Conservation (phyloP, 2,329 filamentous ascomycete genomes). For the Clarireedia paspali region DNA sequence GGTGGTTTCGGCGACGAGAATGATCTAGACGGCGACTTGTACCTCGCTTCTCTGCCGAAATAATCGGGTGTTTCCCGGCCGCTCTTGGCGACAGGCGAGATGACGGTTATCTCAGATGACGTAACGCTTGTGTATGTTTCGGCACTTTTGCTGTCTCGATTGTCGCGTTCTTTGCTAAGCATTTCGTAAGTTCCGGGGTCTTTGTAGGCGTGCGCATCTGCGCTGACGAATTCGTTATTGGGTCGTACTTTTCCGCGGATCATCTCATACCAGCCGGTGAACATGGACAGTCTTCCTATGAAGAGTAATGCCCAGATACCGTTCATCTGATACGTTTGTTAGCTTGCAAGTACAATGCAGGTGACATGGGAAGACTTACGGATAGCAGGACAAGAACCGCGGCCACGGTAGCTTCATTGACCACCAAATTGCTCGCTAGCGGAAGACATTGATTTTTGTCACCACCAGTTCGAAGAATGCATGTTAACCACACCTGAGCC, state of each 20-base stretch:
- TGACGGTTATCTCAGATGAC: slow-evolving; percentile 14
- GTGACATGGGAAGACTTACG: slow-evolving; percentile 41
- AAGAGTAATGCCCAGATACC: slow-evolving; percentile 81
- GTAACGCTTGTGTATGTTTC: slow-evolving; percentile 18
- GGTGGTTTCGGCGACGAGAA: slow-evolving; percentile 41
- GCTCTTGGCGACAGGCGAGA: slow-evolving; percentile 21
- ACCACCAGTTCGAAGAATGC: slow-evolving; percentile 51
- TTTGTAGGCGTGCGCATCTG: slow-evolving; percentile 59
- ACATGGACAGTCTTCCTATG: slow-evolving; percentile 76
- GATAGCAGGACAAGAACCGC: slow-evolving; percentile 78
- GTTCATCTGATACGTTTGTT: slow-evolving; percentile 49
- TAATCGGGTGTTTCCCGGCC: slow-evolving; percentile 30
- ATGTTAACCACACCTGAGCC: slow-evolving; percentile 60
- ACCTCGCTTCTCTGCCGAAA: slow-evolving; percentile 37
- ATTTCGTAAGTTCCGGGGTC: slow-evolving; percentile 72
- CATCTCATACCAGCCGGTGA: slow-evolving; percentile 72
- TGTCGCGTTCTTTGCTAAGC: slow-evolving; percentile 43
- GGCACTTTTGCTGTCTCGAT: slow-evolving; percentile 21
- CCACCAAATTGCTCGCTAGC: slow-evolving; percentile 52
- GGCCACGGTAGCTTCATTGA: slow-evolving; percentile 69
- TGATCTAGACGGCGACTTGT: slow-evolving; percentile 38
- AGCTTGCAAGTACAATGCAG: not conserved
- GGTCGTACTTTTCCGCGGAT: slow-evolving; percentile 39
- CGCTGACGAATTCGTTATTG: slow-evolving; percentile 80
- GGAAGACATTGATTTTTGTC: slow-evolving; percentile 61